Conservation (phyloP, 2,329 filamentous ascomycete genomes). For the Talaromyces sp. region DNA sequence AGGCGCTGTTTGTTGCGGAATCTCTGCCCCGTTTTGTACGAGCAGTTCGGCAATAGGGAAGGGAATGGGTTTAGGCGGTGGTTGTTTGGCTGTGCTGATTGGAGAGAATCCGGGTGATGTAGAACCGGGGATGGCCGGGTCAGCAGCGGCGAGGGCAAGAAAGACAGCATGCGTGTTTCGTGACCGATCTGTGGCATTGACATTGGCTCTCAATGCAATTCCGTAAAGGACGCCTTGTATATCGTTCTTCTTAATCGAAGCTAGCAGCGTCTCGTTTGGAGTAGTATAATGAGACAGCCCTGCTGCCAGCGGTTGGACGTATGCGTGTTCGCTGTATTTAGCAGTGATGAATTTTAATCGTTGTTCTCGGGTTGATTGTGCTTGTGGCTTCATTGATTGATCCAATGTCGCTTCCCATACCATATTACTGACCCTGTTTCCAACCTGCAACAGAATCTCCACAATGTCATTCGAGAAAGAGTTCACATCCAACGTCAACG, state of each 20-base stretch:
- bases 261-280: slow-evolving; percentile 82
- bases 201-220: slow-evolving; percentile 78
- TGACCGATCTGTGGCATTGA: slow-evolving; percentile 81
- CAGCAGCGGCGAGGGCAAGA: slow-evolving; percentile 85
- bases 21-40: slow-evolving; percentile 88
- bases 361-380: slow-evolving; percentile 81
- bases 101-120: slow-evolving; percentile 27
- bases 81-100: slow-evolving; percentile 27
- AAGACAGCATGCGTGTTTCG: slow-evolving; percentile 86
- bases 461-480: slow-evolving; percentile 97
- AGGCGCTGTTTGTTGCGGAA: slow-evolving; percentile 70
- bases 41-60: slow-evolving; percentile 91
- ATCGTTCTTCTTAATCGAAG: slow-evolving; percentile 93
- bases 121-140: slow-evolving; percentile 71
- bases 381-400: slow-evolving; percentile 65
- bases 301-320: slow-evolving; percentile 68
- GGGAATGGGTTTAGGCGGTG: slow-evolving; percentile 52
- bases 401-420: slow-evolving; percentile 90
- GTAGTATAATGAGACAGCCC: slow-evolving; percentile 72
- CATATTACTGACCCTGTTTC: slow-evolving; percentile 94
- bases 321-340: slow-evolving; percentile 85
- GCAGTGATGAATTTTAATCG: slow-evolving; percentile 90
- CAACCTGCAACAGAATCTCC: slow-evolving; percentile 84
- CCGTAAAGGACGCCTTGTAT: slow-evolving; percentile 91
- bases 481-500: slow-evolving; percentile 88